Evolutionary conservation across 371 early-diverging fungal genomes (phyloP).

Genomic region (Mortierella sp.): DNA sequence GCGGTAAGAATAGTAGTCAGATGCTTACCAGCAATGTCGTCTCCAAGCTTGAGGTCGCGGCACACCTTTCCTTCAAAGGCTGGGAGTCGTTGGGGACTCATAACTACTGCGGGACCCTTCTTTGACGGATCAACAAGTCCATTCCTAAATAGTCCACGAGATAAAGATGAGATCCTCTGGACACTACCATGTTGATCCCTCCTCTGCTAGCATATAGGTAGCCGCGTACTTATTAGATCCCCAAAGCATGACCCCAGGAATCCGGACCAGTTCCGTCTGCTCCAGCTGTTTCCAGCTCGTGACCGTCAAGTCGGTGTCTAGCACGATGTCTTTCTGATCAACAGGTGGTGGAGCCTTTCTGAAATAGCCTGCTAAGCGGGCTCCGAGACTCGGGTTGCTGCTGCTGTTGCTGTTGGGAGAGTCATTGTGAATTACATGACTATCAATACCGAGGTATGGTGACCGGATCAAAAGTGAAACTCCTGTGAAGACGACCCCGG

Average conservation of each 20-base stretch:
- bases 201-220: too few species aligned
- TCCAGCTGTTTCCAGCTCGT: slow-evolving; percentile 57
- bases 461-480: slow-evolving; percentile 34
- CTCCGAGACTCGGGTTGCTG: slow-evolving; percentile 11
- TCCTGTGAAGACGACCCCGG: slow-evolving; percentile 40
- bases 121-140: slow-evolving; percentile 45
- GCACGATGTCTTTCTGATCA: slow-evolving; percentile 34
- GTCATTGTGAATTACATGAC: slow-evolving; percentile 23
- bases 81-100: slow-evolving; percentile 43
- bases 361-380: slow-evolving; percentile 13
- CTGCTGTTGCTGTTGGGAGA: slow-evolving; percentile 1
- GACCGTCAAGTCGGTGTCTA: slow-evolving; percentile 44
- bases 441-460: slow-evolving; percentile 19
- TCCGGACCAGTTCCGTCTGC: slow-evolving; percentile 35
- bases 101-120: slow-evolving; percentile 39
- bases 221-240: slow-evolving; percentile 52
- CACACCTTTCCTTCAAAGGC: slow-evolving; percentile 45
- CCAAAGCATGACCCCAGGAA: slow-evolving; percentile 54
- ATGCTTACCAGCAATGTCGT: slow-evolving; percentile 55
- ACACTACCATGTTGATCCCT: too few species aligned
- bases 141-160: slow-evolving; percentile 12
- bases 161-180: not conserved
- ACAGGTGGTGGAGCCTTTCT: slow-evolving; percentile 19
- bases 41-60: slow-evolving; percentile 51
- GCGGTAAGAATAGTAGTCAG: not conserved